Evolutionary conservation across 2,329 filamentous ascomycete species (phyloP).

Genomic region (Colletotrichum orchidophilum): DNA sequence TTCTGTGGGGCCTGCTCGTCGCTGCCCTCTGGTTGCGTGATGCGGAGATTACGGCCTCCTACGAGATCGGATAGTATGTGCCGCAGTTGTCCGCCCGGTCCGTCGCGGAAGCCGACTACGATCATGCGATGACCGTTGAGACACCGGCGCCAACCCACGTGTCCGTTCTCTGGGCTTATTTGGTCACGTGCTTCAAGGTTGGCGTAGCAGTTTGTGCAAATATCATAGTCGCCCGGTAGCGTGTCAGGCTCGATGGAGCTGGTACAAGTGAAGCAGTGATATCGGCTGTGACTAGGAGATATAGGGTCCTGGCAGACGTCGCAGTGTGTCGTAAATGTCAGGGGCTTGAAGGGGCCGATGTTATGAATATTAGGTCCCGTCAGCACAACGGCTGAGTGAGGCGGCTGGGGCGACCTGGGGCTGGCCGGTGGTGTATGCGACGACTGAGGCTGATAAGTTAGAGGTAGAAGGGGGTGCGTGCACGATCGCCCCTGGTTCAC

Average conservation of each 20-base stretch:
- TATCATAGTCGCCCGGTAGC: constrained; percentile 80
- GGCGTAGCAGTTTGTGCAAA: constrained; percentile 82
- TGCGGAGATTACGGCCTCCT: constrained; percentile 76
- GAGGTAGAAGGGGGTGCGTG: constrained; percentile 81
- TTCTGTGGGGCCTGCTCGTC: constrained; percentile 48
- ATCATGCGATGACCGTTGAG: constrained; percentile 85
- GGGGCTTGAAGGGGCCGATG: constrained; percentile 68
- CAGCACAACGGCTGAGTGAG: constrained; percentile 58
- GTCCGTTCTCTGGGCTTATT: constrained; percentile 79
- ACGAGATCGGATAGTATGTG: constrained; percentile 78
- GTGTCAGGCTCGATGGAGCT: constrained; percentile 57
- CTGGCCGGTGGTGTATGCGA: constrained; percentile 49
- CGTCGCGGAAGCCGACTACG: constrained; percentile 78
- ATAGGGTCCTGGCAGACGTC: constrained; percentile 82
- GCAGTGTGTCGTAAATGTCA: constrained; percentile 80
- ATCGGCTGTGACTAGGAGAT: constrained; percentile 72
- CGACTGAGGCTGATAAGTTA: constrained; percentile 67
- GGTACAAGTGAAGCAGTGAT: constrained; percentile 83
- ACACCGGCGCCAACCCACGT: constrained; percentile 85
- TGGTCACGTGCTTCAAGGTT: constrained; percentile 69
- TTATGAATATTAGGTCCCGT: constrained; percentile 56
- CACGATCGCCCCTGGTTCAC: constrained; percentile 86
- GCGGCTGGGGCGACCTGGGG: constrained; percentile 52
- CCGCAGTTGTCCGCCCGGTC: constrained; percentile 72
- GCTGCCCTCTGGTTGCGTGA: constrained; percentile 57